Base-by-base conservation (phyloP, 306 rosid species). In the Vigna trinervia region DNA sequence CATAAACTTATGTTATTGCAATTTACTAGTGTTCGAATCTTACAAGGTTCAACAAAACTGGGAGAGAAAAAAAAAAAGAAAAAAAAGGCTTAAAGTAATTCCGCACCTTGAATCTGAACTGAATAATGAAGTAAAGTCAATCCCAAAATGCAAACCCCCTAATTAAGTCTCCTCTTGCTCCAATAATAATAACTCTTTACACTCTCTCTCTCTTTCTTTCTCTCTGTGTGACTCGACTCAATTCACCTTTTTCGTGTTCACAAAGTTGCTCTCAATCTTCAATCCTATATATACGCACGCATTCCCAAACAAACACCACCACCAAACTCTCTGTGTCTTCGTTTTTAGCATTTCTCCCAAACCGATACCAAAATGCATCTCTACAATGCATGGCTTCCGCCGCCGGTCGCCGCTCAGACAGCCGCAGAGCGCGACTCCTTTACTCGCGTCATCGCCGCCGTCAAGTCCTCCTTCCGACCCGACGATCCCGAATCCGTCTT, bases 351-450 rank as follows among this genome's bases (percentile, higher is more conserved):
- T 69, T 83, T 41, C 80, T 12, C 19, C 50, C 2, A 15, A 5
- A 52, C 12, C 15, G 5, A 11, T 3, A 61, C 15, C 30, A 4
- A 52, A 32, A 89, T 95, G 99, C 99, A 95, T 91, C 98, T 92
- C 73, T 89, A 92, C 87, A 95, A 95, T 90, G 99, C 94, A 69
- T 95, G 97, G 97, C 92, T 95, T 20, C 99, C 99, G 4, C 93
- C 97, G 59, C 99, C 99, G 9, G 96, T 95, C 71, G 97, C 94
- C 8, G 81, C 87, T 6, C 88, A 85, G 47, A 83, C 98, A 68
- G 75, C 70, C 71, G 85, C 71, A 26, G 99, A 95, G 88, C 60
- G 71, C 48, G 94, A 95, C 10, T 93, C 99, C 32, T 95, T 92
- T 83, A 73, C 92, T 2, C 90, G 93, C 43, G 81, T 92, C 76